Conservation (phyloP, 2,329 filamentous ascomycete species). For the Fusarium luffae region DNA sequence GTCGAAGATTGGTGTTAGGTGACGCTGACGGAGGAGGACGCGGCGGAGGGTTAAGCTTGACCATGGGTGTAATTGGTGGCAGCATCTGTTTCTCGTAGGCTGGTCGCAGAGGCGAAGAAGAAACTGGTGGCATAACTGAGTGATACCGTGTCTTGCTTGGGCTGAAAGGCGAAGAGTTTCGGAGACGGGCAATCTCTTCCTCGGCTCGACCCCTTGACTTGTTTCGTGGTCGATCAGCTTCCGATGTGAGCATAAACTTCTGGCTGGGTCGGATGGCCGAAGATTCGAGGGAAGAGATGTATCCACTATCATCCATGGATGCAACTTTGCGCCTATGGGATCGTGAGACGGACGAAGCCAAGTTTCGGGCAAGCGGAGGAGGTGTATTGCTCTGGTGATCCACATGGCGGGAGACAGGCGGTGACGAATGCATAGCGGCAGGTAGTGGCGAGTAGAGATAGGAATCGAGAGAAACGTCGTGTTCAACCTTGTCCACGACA, state of each 20-base stretch:
- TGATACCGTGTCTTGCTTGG: constrained; percentile 76
- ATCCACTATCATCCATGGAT: constrained; percentile 91
- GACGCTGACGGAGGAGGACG: constrained; percentile 78
- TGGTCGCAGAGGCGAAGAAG: constrained; percentile 76
- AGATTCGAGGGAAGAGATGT: constrained; percentile 95
- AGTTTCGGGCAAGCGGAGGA: constrained; percentile 72
- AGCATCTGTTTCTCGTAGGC: constrained; percentile 69
- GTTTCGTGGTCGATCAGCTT: constrained; percentile 80
- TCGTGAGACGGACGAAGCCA: constrained; percentile 71
- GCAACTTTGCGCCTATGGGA: constrained; percentile 81
- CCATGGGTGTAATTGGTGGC: constrained; percentile 83
- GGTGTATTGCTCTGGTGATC: constrained; percentile 77
- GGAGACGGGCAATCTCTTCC: constrained; percentile 92
- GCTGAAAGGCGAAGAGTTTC: constrained; percentile 92
- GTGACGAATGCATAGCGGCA: constrained; percentile 86
- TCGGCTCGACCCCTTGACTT: constrained; percentile 88
- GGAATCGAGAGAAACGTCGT: constrained; percentile 55
- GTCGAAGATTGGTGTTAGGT: constrained; percentile 89
- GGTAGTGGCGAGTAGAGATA: constrained; percentile 77
- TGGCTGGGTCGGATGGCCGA: constrained; percentile 81
- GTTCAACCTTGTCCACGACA: constrained; percentile 56
- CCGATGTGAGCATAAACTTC: constrained; percentile 76
- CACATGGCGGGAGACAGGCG: constrained; percentile 74
- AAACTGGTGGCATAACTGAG: constrained; percentile 63
- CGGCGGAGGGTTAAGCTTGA: constrained; percentile 77